These are phyloP conservation scores for Euphrasia confusa DNA, from an alignment of 257 asterid genomes.

Conservation along the genomic window DNA sequence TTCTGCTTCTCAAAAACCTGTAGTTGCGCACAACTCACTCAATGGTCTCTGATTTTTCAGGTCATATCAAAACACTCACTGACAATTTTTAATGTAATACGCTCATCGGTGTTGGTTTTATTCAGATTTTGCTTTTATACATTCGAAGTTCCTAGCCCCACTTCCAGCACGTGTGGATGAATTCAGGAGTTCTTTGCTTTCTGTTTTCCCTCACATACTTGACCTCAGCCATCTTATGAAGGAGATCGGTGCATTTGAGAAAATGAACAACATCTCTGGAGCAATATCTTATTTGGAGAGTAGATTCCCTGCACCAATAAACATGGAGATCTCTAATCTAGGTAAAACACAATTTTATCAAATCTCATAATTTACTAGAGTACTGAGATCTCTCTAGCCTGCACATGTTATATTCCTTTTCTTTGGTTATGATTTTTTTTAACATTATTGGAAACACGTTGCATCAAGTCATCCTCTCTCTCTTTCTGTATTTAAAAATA, in stretches of 20 bases:
- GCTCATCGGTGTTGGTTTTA: slow-evolving; percentile 17
- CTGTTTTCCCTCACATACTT: slow-evolving; percentile 50
- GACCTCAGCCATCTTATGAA: slow-evolving; percentile 77
- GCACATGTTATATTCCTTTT: background rate
- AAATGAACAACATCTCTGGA: slow-evolving; percentile 48
- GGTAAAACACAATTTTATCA: slow-evolving; percentile 33
- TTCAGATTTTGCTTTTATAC: slow-evolving; percentile 74
- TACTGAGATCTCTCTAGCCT: slow-evolving; percentile 2
- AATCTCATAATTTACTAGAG: slow-evolving; percentile 14
- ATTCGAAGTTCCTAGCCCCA: slow-evolving; percentile 72
- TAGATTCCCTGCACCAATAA: slow-evolving; percentile 43
- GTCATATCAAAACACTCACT: slow-evolving; percentile 19
- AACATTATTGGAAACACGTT: background rate
- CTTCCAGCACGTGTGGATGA: slow-evolving; percentile 65
- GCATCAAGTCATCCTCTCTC: background rate
- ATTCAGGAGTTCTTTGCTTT: slow-evolving; percentile 51
- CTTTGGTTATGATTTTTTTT: background rate
- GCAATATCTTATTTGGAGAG: slow-evolving; percentile 55
- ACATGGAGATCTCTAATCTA: slow-evolving; percentile 50
- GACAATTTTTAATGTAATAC: slow-evolving; percentile 16
- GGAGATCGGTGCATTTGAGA: slow-evolving; percentile 50
- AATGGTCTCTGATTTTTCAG: slow-evolving; percentile 42
- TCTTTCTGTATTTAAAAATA: background rate
- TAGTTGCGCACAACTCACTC: slow-evolving; percentile 80
- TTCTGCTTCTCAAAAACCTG: slow-evolving; percentile 69